A percentile compares a stretch with the other conserved stretches of the same genome.
Conservation (phyloP, 495 filamentous ascomycete species). For the Penicillium chermesinum region DNA sequence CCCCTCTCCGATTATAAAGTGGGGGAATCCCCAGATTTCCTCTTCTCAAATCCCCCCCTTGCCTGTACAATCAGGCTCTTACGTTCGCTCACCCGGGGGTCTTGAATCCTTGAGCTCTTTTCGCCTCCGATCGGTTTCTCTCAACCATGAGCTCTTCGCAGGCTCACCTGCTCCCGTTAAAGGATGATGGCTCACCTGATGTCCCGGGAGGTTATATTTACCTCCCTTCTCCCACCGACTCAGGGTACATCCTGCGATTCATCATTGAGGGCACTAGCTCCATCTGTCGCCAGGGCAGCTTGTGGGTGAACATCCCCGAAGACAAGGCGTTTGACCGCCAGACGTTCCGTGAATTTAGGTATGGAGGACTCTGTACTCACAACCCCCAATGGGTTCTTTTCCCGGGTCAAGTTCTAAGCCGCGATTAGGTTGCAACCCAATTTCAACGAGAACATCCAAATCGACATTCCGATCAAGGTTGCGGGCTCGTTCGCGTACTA, state of each 20-base stretch:
- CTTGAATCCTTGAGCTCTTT: neutral
- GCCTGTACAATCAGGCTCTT: neutral
- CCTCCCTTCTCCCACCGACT: conserved; percentile 66
- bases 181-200: conserved; percentile 87
- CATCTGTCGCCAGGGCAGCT: conserved; percentile 84
- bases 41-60: neutral
- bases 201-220: conserved; percentile 88
- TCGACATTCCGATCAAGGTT: conserved; percentile 74
- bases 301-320: conserved; percentile 92
- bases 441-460: conserved; percentile 86
- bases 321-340: conserved; percentile 69
- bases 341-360: conserved; percentile 84
- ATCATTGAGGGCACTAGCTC: conserved; percentile 94
- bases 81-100: neutral
- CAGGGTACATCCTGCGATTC: conserved; percentile 77
- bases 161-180: conserved; percentile 83
- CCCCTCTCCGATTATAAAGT: no score
- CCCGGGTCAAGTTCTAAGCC: conserved; percentile 18
- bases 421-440: conserved; percentile 70
- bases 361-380: no score
- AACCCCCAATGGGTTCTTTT: neutral
- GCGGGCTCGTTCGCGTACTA: conserved; percentile 97
- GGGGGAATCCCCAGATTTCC: no score
- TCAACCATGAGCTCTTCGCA: conserved; percentile 35
- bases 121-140: no score